phyloP scores from a whole-genome alignment of 208 protist species.

The Trichomonas vaginalis region DNA sequence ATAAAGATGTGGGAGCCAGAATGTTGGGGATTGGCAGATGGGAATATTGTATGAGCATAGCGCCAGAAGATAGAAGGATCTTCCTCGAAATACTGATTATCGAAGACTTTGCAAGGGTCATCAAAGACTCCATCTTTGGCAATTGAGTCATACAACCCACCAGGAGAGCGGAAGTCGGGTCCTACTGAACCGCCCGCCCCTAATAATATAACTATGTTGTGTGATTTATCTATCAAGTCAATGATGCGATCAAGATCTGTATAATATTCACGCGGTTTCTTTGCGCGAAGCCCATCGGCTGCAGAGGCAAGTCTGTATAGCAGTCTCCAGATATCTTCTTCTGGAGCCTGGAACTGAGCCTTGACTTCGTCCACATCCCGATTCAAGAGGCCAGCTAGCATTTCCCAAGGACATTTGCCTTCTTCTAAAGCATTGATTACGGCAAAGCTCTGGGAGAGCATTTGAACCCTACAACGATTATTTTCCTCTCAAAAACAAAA shows the following conservation, averaged over 20 bases:
- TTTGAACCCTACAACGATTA: background rate
- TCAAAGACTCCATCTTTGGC: background rate
- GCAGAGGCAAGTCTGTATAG: background rate
- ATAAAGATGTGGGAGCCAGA: background rate
- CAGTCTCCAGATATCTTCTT: background rate
- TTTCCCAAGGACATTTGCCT: background rate
- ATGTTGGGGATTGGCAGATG: background rate
- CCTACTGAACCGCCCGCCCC: background rate
- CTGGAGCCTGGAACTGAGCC: background rate
- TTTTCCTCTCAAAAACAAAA: background rate
- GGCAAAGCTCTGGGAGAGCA: background rate
- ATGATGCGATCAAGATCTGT: background rate
- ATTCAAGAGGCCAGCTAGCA: background rate
- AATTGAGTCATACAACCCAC: background rate
- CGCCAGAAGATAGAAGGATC: background rate
- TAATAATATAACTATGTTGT: background rate
- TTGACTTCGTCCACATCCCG: background rate
- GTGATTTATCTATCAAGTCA: background rate
- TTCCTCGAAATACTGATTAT: background rate
- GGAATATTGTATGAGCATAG: background rate
- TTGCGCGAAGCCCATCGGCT: background rate
- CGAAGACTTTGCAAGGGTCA: slow-evolving; percentile 1
- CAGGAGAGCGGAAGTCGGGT: background rate
- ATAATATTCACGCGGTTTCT: background rate
- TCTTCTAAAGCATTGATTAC: background rate